These are phyloP conservation scores for Drechmeria coniospora DNA, from an alignment of 2,329 filamentous ascomycete species.

Conservation along the genomic window DNA sequence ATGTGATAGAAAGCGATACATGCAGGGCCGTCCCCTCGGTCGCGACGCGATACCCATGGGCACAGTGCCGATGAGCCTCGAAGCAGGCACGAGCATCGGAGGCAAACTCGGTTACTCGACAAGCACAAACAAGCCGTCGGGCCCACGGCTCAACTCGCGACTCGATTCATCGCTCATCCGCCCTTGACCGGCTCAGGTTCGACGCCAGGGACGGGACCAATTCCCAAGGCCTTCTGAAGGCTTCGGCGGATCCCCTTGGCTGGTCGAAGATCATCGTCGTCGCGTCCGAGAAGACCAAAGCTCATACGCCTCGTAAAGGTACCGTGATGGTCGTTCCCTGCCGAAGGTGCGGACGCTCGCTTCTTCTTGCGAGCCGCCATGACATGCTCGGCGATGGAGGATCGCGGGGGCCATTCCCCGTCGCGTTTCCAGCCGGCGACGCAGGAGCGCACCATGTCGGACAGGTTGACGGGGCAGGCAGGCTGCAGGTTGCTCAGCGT, in stretches of 20 bases:
- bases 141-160: no score
- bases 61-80: no score
- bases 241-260: slow-evolving; percentile 29
- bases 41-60: no score
- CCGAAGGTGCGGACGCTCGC: slow-evolving; percentile 11
- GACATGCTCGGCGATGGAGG: slow-evolving; percentile 23
- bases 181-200: slow-evolving; percentile 4
- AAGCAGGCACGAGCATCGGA: no score
- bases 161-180: no score
- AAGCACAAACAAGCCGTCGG: background rate
- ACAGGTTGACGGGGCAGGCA: slow-evolving; percentile 74
- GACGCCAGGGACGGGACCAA: slow-evolving; percentile 12
- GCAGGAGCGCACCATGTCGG: slow-evolving; percentile 64
- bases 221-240: slow-evolving; percentile 28
- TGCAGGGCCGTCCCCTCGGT: no score
- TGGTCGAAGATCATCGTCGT: slow-evolving; percentile 16
- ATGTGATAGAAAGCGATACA: no score
- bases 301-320: slow-evolving; percentile 28
- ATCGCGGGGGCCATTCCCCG: slow-evolving; percentile 70
- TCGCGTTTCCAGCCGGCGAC: slow-evolving; percentile 87
- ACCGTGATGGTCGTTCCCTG: slow-evolving; percentile 10
- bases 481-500: slow-evolving; percentile 67
- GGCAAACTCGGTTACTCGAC: no score
- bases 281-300: slow-evolving; percentile 29
- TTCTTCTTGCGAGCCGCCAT: slow-evolving; percentile 26